Conservation (phyloP, 2,329 filamentous ascomycete genomes). For the Didymella glomerata region DNA sequence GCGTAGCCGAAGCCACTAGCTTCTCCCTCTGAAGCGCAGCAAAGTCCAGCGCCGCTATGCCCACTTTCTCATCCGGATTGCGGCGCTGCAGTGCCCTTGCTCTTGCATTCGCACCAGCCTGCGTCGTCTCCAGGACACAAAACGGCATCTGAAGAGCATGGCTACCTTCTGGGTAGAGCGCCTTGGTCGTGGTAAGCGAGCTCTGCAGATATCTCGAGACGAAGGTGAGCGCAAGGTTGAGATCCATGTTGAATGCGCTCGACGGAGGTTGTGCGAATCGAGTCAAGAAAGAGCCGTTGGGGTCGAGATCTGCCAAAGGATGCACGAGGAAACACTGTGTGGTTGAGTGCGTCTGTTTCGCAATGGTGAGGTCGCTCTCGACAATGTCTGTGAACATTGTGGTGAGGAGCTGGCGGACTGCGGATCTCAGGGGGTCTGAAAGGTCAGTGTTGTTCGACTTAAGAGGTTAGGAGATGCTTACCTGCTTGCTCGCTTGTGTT, state of each 20-base stretch:
- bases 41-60: slow-evolving; percentile 1
- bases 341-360: not conserved
- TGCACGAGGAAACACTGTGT: slow-evolving; percentile 8
- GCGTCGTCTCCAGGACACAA: not conserved
- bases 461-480: not conserved
- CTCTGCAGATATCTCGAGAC: not conserved
- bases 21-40: not conserved
- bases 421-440: not conserved
- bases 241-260: not conserved
- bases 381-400: not conserved
- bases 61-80: not conserved
- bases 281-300: not conserved
- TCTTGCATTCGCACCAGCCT: not conserved
- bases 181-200: not conserved
- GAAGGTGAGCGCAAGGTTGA: not conserved
- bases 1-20: not conserved
- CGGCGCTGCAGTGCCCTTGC: not conserved
- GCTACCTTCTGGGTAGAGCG: not conserved
- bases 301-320: not conserved
- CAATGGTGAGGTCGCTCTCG: not conserved
- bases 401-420: not conserved
- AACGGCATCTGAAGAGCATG: not conserved
- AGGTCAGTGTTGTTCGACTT: not conserved
- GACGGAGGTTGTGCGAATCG: not conserved
- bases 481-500: not conserved